These are phyloP conservation scores for Acephala macrosclerotiorum DNA, from an alignment of 2,329 filamentous ascomycete species.

Conservation along the genomic window DNA sequence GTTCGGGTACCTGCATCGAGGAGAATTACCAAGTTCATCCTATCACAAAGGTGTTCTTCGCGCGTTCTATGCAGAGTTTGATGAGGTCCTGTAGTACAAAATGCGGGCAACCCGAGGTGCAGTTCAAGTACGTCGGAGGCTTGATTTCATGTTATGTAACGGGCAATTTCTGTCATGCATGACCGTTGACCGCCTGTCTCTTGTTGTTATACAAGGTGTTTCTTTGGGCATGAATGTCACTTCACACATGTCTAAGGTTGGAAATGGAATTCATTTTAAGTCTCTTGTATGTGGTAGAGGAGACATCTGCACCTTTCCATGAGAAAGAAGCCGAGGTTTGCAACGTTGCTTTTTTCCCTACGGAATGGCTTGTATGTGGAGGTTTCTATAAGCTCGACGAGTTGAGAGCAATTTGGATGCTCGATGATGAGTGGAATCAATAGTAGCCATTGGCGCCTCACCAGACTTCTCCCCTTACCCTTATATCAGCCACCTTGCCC, in stretches of 20 bases:
- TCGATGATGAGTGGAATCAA: neutral
- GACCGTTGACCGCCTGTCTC: neutral
- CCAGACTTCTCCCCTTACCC: neutral
- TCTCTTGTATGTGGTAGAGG: neutral
- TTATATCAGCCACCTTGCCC: neutral
- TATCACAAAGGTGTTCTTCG: neutral
- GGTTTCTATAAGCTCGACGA: neutral
- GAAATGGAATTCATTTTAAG: neutral
- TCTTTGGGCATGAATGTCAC: neutral
- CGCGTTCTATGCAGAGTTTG: neutral
- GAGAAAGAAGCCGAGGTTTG: neutral
- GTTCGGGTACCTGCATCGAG: neutral
- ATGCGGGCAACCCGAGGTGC: neutral
- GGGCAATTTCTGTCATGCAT: conserved; percentile 1
- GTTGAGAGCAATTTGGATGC: too few species aligned
- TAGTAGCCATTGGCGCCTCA: neutral
- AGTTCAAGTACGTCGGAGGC: neutral
- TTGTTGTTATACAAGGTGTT: neutral
- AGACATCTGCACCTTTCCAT: neutral
- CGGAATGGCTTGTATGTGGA: neutral
- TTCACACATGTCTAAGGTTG: neutral
- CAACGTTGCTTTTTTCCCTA: neutral
- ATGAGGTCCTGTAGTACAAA: neutral
- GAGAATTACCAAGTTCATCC: neutral
- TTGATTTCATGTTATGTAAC: neutral